Base-by-base conservation (phyloP, 2,329 filamentous ascomycete species). In the Hypomyces rosellus region DNA sequence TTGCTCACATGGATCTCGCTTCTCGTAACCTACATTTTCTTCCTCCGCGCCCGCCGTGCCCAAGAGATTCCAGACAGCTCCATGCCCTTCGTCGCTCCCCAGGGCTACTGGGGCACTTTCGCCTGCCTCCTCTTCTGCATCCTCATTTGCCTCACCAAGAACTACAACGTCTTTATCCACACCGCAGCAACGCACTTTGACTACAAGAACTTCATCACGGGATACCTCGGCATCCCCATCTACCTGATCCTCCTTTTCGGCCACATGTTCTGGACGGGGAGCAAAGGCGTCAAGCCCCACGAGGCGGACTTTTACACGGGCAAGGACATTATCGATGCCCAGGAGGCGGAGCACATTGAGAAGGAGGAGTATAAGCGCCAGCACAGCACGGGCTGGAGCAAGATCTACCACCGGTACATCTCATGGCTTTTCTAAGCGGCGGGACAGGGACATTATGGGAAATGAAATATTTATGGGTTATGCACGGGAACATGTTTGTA, bases 101-200 rank as follows among this genome's bases (percentile, higher is more conserved):
- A 91, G 14, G 87, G 88, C n/a, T 69, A 82, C 36, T 78, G 65
- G 54, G 89, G 88, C 11, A 89, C 84, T 0, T 82, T 82, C 62
- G 71, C 73, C 52, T 85, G 85, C 0, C 74, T 93, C 2, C 71
- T 74, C 61, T 84, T 89, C 69, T 89, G 86, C 69, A 75, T 77
- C 61, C 63, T 93, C 34, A 86, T 93, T 54, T 80, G 85, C 2
- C 63, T 95, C 46, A 92, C 88, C 62, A 95, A 93, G 78, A 91
- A 89, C 74, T 93, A 82, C 68, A 75, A 80, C 50, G 84, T 86
- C 52, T 93, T 93, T 67, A 74, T 81, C 54, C 65, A 59, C 61
- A 71, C 57, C 73, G 75, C 65, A 50, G 75, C 74, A 48, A 8
- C 34, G 9, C 72, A 73, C 46, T 88, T 88, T 57, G 80, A 86